Evolutionary conservation across 2,329 filamentous ascomycete genomes (phyloP).

Genomic region (Zymoseptoria pseudotritici): DNA sequence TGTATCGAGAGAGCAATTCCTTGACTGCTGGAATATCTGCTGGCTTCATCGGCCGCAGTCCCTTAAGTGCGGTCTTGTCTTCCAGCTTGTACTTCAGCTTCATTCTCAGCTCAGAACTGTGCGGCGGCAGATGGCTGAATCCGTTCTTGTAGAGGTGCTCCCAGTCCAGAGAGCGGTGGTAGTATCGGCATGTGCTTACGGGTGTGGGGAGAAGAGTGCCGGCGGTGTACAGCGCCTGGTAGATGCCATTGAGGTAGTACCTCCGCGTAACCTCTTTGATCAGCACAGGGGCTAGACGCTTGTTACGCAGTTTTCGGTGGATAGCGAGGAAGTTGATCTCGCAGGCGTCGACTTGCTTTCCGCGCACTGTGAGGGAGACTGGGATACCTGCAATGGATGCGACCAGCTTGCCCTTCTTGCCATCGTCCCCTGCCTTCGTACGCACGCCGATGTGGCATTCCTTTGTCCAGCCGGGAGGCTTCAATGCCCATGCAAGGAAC

Average conservation of each 20-base stretch:
- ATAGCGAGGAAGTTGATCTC: constrained; percentile 98
- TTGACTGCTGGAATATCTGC: constrained; percentile 72
- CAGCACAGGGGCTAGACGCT: constrained; percentile 83
- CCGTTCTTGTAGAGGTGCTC: constrained; percentile 90
- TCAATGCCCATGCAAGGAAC: constrained; percentile 89
- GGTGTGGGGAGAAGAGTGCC: constrained; percentile 87
- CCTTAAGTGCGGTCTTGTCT: constrained; percentile 57
- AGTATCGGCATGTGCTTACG: constrained; percentile 89
- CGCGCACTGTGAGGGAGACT: constrained; percentile 70
- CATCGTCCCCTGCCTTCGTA: constrained; percentile 40
- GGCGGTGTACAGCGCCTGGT: constrained; percentile 93
- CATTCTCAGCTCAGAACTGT: constrained; percentile 79
- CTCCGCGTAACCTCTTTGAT: constrained; percentile 96
- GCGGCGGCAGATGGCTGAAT: constrained; percentile 79
- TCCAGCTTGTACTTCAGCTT: constrained; percentile 80
- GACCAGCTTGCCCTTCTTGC: constrained; percentile 76
- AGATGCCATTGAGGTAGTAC: constrained; percentile 79
- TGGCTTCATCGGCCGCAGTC: constrained; percentile 70
- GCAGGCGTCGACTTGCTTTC: constrained; percentile 66
- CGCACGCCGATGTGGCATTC: constrained; percentile 95
- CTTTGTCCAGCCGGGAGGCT: constrained; percentile 87
- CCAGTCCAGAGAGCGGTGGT: constrained; percentile 90
- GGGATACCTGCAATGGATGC: constrained; percentile 95
- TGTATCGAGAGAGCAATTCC: constrained; percentile 67
- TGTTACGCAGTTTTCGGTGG: constrained; percentile 93